These are phyloP conservation scores for Mucor plumbeus DNA, from an alignment of 371 early-diverging fungal species.

Conservation along the genomic window DNA sequence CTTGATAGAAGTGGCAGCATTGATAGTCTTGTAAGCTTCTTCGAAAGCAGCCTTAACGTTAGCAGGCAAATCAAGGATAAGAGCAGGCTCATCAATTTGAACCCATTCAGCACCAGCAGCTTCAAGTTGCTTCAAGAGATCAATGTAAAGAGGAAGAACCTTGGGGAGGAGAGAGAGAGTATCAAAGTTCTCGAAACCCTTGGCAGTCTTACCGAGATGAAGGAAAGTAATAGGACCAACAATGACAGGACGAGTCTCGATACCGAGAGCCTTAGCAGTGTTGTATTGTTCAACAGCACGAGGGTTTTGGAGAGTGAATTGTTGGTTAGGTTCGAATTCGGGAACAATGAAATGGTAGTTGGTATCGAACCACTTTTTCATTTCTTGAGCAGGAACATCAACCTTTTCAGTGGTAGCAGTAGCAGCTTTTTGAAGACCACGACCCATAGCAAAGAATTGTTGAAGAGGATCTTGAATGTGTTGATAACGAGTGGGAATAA, in stretches of 20 bases:
- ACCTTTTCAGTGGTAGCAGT: slow-evolving; percentile 68
- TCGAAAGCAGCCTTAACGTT: slow-evolving; percentile 53
- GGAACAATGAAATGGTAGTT: slow-evolving; percentile 95
- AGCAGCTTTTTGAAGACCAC: slow-evolving; percentile 85
- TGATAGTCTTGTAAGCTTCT: slow-evolving; percentile 73
- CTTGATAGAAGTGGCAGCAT: slow-evolving; percentile 64
- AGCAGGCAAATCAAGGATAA: slow-evolving; percentile 77
- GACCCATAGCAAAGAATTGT: slow-evolving; percentile 97
- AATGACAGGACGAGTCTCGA: slow-evolving; percentile 90
- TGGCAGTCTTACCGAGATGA: slow-evolving; percentile 81
- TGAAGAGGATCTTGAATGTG: slow-evolving; percentile 69
- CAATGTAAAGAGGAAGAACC: slow-evolving; percentile 81
- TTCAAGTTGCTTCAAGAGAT: slow-evolving; percentile 76
- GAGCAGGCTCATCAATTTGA: slow-evolving; percentile 92
- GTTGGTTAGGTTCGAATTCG: slow-evolving; percentile 78
- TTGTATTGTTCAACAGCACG: slow-evolving; percentile 89
- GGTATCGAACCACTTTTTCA: slow-evolving; percentile 98
- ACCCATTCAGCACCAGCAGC: slow-evolving; percentile 92
- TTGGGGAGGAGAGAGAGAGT: slow-evolving; percentile 74
- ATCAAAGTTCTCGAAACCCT: slow-evolving; percentile 67
- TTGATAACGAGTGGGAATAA: slow-evolving; percentile 79
- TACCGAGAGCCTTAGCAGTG: slow-evolving; percentile 91
- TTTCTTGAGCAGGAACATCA: slow-evolving; percentile 94
- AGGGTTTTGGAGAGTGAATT: slow-evolving; percentile 72
- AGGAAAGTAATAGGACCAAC: slow-evolving; percentile 94